Percentiles rank a stretch among this genome's conserved stretches.
These are phyloP conservation scores for Hemileia vastatrix DNA, from an alignment of 1,284 basidiomycete genomes.

Conservation along the genomic window DNA sequence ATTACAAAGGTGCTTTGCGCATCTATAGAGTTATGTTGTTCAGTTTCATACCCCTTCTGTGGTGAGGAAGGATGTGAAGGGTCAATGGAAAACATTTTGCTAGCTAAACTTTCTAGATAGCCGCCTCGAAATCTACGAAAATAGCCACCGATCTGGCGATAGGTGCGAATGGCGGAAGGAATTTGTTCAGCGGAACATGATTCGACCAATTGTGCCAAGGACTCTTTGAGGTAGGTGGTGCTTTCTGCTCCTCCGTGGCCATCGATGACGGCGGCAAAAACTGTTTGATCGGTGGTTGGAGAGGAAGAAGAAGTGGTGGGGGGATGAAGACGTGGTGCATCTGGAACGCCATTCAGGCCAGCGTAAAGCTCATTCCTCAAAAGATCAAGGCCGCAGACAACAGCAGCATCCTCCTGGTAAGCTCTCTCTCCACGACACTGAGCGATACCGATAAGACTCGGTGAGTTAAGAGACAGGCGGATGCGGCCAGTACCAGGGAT, in stretches of 20 bases:
- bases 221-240: conserved; percentile 1
- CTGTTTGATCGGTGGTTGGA: neutral
- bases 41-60: too few species aligned
- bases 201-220: conserved; percentile 2
- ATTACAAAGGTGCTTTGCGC: neutral
- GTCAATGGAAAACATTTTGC: neutral
- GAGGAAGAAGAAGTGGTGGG: neutral
- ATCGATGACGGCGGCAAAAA: conserved; percentile 9
- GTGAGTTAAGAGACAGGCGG: neutral
- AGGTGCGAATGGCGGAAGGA: conserved; percentile 7
- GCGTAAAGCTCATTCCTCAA: neutral
- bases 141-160: conserved; percentile 9
- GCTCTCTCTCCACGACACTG: conserved; percentile 15
- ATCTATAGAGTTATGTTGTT: neutral
- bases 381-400: neutral
- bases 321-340: neutral
- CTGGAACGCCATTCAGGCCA: neutral
- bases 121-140: conserved; percentile 15
- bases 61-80: too few species aligned
- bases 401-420: conserved; percentile 7
- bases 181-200: neutral
- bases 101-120: conserved; percentile 2
- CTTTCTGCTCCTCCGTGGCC: conserved; percentile 15
- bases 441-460: neutral
- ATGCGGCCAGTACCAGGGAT: conserved; percentile 4